Conservation (phyloP, 192 early-diverging fungal species). For the Coemansia sp. region DNA sequence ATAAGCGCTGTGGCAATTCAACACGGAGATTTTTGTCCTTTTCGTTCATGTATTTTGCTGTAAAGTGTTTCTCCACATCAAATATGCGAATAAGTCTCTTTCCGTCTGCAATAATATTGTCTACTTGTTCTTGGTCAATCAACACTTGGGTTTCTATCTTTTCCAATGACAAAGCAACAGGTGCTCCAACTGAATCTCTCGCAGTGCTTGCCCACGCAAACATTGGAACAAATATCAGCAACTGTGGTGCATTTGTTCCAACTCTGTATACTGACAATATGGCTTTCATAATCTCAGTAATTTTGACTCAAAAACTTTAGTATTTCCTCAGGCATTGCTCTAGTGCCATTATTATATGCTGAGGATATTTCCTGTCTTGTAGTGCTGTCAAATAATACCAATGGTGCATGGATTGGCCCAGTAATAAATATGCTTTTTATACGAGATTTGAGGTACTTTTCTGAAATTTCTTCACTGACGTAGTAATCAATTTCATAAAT, state of each 20-base stretch:
- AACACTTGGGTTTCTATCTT: not conserved
- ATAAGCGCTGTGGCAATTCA: slow-evolving; percentile 55
- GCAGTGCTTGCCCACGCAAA: slow-evolving; percentile 4
- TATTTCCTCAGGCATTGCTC: slow-evolving; percentile 10
- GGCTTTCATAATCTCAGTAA: slow-evolving; percentile 1
- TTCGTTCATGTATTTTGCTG: slow-evolving; percentile 51
- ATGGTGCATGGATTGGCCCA: slow-evolving; percentile 21
- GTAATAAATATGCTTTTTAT: slow-evolving; percentile 21
- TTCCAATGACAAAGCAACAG: not conserved
- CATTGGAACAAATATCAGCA: slow-evolving; percentile 18
- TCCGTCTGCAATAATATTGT: slow-evolving; percentile 54
- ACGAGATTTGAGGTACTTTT: not conserved
- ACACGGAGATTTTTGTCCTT: slow-evolving; percentile 63
- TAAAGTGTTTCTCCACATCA: slow-evolving; percentile 59
- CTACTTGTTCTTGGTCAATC: not conserved
- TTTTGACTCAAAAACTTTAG: slow-evolving; percentile 12
- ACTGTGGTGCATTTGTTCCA: slow-evolving; percentile 11
- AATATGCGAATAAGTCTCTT: slow-evolving; percentile 68
- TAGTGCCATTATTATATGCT: slow-evolving; percentile 15
- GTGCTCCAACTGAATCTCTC: not conserved
- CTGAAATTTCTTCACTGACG: not conserved
- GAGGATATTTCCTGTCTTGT: slow-evolving; percentile 22
- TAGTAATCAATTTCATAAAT: not conserved
- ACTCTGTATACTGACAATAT: slow-evolving; percentile 21
- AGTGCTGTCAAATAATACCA: slow-evolving; percentile 39